phyloP scores from a whole-genome alignment of 1,284 basidiomycete species.

The Dichomitus squalens region DNA sequence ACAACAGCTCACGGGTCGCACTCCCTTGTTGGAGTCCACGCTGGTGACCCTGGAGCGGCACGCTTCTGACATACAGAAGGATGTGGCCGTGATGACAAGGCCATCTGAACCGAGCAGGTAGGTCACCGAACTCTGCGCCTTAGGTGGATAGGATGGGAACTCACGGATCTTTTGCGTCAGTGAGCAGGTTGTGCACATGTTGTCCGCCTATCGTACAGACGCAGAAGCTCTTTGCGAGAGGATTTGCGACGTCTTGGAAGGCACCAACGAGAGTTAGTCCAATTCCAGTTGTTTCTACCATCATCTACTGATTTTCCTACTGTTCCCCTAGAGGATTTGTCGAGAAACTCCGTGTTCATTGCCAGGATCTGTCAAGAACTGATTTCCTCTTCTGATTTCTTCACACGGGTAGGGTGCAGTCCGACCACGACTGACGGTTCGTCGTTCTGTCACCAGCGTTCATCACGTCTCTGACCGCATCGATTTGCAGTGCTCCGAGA shows the following conservation, averaged over 20 bases:
- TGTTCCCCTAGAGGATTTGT: constrained; percentile 14
- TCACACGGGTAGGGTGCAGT: constrained; percentile 37
- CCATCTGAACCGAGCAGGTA: constrained; percentile 29
- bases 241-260: constrained; percentile 42
- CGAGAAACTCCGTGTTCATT: constrained; percentile 41
- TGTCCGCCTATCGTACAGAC: constrained; percentile 46
- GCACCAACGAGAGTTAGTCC: constrained; percentile 36
- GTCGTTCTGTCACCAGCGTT: constrained; percentile 7
- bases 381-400: constrained; percentile 8
- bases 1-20: constrained; percentile 62
- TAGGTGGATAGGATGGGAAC: neutral
- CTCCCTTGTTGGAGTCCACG: constrained; percentile 58
- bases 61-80: constrained; percentile 55
- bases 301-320: neutral
- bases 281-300: constrained; percentile 5
- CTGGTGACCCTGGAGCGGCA: constrained; percentile 58
- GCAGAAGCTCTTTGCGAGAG: constrained; percentile 47
- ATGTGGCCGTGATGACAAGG: constrained; percentile 48
- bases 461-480: neutral
- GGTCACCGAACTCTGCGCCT: neutral
- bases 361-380: constrained; percentile 41
- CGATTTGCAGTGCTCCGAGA: constrained; percentile 45
- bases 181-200: constrained; percentile 41
- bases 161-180: constrained; percentile 31
- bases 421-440: constrained; percentile 41